A percentile compares a stretch with the other conserved stretches of the same genome.
Conservation (phyloP, 169 alveolate species). For the Sarcocystis neurona region DNA sequence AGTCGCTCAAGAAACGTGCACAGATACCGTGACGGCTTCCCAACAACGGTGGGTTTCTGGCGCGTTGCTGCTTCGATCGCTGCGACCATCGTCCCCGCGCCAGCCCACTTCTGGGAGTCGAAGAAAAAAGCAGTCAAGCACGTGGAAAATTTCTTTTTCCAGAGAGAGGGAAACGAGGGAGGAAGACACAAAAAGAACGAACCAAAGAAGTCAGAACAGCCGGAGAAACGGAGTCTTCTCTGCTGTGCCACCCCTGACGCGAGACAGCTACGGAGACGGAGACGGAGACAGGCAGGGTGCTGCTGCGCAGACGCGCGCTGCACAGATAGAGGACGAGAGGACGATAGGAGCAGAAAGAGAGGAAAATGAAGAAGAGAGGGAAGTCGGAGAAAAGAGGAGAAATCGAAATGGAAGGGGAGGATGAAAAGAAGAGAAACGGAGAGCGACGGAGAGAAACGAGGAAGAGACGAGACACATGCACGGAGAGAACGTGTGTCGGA, state of each 20-base stretch:
- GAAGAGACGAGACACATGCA: no score
- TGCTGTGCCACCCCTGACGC: no score
- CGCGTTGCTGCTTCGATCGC: conserved; percentile 67
- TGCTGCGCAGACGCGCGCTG: no score
- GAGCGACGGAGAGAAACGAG: no score
- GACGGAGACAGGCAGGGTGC: no score
- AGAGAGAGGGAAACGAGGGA: background rate
- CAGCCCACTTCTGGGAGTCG: conserved; percentile 72
- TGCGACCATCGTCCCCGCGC: conserved; percentile 76
- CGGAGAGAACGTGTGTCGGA: no score
- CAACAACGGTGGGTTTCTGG: conserved; percentile 67
- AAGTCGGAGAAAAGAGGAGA: background rate
- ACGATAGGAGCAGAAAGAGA: background rate
- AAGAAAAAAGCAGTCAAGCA: background rate
- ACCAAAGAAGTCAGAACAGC: background rate
- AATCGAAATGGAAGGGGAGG: no score
- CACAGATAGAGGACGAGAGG: no score
- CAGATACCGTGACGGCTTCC: conserved; percentile 71
- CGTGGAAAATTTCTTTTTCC: background rate
- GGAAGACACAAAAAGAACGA: background rate
- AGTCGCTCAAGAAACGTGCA: background rate
- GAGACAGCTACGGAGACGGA: no score
- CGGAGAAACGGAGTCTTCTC: no score
- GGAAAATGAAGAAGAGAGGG: background rate
- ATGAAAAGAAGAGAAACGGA: no score